phyloP scores from a whole-genome alignment of 306 rosid species.

The Acacia melanoxylon region DNA sequence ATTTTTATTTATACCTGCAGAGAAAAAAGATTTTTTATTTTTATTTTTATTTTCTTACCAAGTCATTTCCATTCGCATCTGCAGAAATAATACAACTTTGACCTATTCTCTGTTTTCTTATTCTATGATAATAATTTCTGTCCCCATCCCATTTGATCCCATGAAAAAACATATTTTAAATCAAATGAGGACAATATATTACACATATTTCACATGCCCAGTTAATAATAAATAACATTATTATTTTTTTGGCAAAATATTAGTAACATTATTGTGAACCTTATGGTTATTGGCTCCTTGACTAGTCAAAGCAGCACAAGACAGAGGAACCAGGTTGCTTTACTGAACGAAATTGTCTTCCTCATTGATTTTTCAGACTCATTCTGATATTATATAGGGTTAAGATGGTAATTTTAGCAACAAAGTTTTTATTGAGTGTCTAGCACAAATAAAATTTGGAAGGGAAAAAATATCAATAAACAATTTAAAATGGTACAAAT shows the following conservation, averaged over 20 bases:
- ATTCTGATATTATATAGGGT: neutral
- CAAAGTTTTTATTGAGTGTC: accelerated
- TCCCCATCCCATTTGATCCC: neutral
- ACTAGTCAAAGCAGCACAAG: neutral
- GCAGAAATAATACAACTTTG: neutral
- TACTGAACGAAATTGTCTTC: neutral
- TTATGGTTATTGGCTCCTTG: neutral
- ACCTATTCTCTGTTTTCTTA: neutral
- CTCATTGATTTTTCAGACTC: neutral
- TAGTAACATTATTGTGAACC: neutral
- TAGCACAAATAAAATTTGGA: no score
- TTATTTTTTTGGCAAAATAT: no score
- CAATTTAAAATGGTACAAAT: no score
- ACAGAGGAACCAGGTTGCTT: neutral
- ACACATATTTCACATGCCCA: neutral
- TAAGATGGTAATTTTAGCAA: no score
- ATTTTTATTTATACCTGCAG: no score
- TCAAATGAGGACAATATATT: neutral
- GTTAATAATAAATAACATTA: no score
- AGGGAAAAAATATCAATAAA: accelerated
- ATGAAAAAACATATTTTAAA: neutral
- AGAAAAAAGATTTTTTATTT: no score
- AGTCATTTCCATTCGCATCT: neutral
- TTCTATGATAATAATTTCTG: neutral
- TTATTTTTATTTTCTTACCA: neutral